Evolutionary conservation across 169 alveolate genomes (phyloP).

Genomic region (Cryptosporidium viatorum): DNA sequence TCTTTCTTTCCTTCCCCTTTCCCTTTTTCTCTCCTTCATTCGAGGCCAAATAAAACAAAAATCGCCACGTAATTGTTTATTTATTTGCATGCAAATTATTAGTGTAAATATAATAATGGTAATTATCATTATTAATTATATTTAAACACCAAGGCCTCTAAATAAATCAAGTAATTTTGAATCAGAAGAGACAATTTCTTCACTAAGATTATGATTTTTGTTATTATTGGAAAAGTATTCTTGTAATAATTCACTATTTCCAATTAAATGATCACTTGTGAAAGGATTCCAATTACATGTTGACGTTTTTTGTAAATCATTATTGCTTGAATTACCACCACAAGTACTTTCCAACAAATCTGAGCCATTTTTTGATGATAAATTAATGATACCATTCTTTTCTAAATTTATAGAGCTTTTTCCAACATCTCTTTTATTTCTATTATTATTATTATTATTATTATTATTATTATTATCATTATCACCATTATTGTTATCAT

Average conservation of each 20-base stretch:
- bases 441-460: not conserved
- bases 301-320: not conserved
- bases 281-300: conserved; percentile 27
- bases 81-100: not conserved
- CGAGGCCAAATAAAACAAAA: too few relatives aligned
- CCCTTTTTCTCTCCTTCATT: too few relatives aligned
- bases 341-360: not conserved
- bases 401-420: too few relatives aligned
- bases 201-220: not conserved
- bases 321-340: not conserved
- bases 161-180: conserved; percentile 51
- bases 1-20: too few relatives aligned
- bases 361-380: too few relatives aligned
- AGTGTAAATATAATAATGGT: too few relatives aligned
- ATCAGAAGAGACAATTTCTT: conserved; percentile 20
- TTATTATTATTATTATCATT: too few relatives aligned
- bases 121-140: not conserved
- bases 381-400: not conserved
- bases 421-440: not conserved
- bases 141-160: conserved; percentile 42
- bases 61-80: not conserved
- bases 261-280: not conserved
- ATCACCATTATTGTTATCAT: too few relatives aligned
- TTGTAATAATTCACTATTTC: not conserved
- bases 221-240: not conserved